Conservation (phyloP, 768 basidiomycete species). For the Neoboletus magnificus region DNA sequence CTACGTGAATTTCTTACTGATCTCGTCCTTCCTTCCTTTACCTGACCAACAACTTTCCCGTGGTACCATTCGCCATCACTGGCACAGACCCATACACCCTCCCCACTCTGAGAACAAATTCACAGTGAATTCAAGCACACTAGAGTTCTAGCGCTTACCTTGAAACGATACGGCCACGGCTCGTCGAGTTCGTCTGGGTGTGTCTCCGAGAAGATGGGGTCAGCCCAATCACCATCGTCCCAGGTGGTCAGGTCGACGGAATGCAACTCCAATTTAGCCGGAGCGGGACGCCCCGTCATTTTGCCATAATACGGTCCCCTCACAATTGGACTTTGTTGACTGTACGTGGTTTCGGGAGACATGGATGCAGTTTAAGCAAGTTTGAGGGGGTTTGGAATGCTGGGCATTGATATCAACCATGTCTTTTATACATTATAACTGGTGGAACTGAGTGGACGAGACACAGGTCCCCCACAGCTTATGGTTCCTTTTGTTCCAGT, state of each 20-base stretch:
- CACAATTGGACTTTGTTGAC: conserved; percentile 3
- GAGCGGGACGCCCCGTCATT: not conserved
- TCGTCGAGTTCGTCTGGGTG: conserved; percentile 46
- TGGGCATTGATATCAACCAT: not conserved
- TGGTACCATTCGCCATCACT: conserved; percentile 48
- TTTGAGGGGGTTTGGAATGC: not conserved
- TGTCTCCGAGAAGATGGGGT: conserved; percentile 17
- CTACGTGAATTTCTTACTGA: conserved; percentile 34
- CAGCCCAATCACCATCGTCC: conserved; percentile 24
- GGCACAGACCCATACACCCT: conserved; percentile 52
- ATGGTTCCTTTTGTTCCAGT: conserved; percentile 17
- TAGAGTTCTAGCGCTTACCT: conserved; percentile 19
- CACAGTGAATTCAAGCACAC: not conserved
- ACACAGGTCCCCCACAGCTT: conserved; percentile 17
- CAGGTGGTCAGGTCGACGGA: conserved; percentile 26
- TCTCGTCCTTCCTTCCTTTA: conserved; percentile 44
- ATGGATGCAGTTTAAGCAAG: conserved; percentile 4
- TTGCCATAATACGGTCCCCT: not conserved
- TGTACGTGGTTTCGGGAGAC: not conserved
- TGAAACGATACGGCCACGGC: conserved; percentile 51
- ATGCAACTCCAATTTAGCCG: conserved; percentile 6
- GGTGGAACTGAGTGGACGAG: conserved; percentile 8
- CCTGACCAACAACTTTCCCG: conserved; percentile 47
- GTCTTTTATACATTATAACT: conserved; percentile 10
- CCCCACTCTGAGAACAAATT: conserved; percentile 35